Base-by-base conservation (phyloP, 2,329 filamentous ascomycete genomes). In the Aspergillus latus region DNA sequence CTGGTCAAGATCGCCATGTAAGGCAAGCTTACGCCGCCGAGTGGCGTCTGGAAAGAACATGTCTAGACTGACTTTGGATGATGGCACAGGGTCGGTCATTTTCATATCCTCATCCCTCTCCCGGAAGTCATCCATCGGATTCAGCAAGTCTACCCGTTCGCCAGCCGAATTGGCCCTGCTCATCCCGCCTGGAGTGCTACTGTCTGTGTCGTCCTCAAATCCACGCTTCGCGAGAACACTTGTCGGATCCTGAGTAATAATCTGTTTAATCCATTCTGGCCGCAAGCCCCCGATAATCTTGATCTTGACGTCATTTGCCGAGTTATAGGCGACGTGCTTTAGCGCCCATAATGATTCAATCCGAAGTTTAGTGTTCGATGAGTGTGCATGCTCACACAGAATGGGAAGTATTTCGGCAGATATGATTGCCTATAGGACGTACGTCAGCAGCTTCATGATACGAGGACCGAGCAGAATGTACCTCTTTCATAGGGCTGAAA, bases 321-420 rank as follows among this genome's bases (percentile, higher is more conserved):
- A 84, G 21, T 85, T 86, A 60, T 89, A 83, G 2, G 96, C 88
- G 49, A 97, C 82, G 73, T 97, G 91, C 70, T 97, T 97, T 56
- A 99, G 77, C 5, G 92, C 91, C 93, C 94, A 99, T 1, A 99
- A 76, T 21, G 92, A 92, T 65, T 94, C 92, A 28, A 95, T 80
- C 26, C 91, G 85, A 52, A 97, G 79, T 46, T 87, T 84, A 15
- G 88, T 83, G 66, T 93, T 89, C 46, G 83, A 81, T 0, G 90
- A 94, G 70, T 89, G 89, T 1, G 92, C 91, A 69, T 96, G 90
- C 63, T 89, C 84, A 67, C 92, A 96, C 1, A 97, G 78, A 0
- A 88, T 83, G 59, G 85, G 85, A 62, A 96, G 81, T 1, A 94
- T 84, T 5, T 90, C 90, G 4, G 83, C 83, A 49, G 89, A 85